Percentiles rank a stretch among this genome's conserved stretches.
These are phyloP conservation scores for Aspergillus olivimuriae DNA, from an alignment of 495 filamentous ascomycete species.

Conservation along the genomic window DNA sequence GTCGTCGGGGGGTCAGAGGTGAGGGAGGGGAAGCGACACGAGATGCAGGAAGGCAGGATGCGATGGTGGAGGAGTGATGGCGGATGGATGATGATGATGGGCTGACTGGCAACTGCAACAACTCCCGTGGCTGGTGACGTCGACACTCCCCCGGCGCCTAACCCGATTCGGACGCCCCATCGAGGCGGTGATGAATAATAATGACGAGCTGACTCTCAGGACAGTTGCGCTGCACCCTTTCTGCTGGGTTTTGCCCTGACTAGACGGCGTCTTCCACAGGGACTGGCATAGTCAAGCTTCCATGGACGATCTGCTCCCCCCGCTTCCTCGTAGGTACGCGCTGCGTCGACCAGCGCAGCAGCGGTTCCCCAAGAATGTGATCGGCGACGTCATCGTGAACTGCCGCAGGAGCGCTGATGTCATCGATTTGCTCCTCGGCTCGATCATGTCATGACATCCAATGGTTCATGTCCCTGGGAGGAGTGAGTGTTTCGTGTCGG, in stretches of 20 bases:
- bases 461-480: no score
- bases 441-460: conserved; percentile 9
- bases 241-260: neutral
- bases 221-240: no score
- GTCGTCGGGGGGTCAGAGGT: neutral
- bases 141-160: conserved; percentile 22
- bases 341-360: neutral
- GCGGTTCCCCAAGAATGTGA: neutral
- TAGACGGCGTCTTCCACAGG: neutral
- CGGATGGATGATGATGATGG: neutral
- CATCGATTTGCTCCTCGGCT: conserved; percentile 9
- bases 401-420: conserved; percentile 13
- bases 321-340: neutral
- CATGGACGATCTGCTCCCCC: neutral
- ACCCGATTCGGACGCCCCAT: conserved; percentile 17
- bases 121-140: conserved; percentile 26
- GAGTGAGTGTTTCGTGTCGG: neutral
- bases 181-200: conserved; percentile 9
- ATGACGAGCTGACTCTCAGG: conserved; percentile 3
- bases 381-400: conserved; percentile 16
- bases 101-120: no score
- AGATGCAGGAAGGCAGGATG: neutral
- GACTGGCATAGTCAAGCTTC: neutral
- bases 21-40: conserved; percentile 4
- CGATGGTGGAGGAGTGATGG: neutral